Evolutionary conservation across 2,329 filamentous ascomycete species (phyloP).

Genomic region (Fulvia fulva): DNA sequence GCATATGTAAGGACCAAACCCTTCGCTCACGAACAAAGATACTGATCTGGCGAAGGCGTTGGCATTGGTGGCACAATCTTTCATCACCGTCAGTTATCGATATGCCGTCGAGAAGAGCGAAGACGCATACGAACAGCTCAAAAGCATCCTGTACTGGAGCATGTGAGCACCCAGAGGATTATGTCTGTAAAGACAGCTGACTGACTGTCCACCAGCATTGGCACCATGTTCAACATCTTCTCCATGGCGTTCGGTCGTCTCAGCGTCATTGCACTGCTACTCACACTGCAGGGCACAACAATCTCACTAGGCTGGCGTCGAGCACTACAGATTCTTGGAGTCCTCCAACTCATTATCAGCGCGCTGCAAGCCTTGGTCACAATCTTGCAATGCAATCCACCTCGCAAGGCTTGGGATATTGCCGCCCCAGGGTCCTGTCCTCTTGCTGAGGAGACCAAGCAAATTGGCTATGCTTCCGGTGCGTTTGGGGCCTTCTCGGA

Average conservation of each 20-base stretch:
- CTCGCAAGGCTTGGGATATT: slow-evolving; percentile 4
- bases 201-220: not conserved
- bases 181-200: not conserved
- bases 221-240: slow-evolving; percentile 1
- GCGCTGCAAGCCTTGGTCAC: slow-evolving; percentile 5
- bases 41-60: not conserved
- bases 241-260: slow-evolving; percentile 10
- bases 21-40: not conserved
- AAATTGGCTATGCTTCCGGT: slow-evolving; percentile 10
- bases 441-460: not conserved
- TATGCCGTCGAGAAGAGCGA: not conserved
- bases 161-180: not conserved
- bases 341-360: slow-evolving; percentile 4
- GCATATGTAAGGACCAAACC: not conserved
- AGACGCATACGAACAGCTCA: not conserved
- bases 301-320: slow-evolving; percentile 2
- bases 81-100: not conserved
- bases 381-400: slow-evolving; percentile 9
- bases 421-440: not conserved
- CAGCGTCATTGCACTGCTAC: slow-evolving; percentile 10
- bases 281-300: slow-evolving; percentile 7
- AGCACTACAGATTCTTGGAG: slow-evolving; percentile 7
- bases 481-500: slow-evolving; percentile 13
- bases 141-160: not conserved
- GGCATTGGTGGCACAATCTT: not conserved